Conservation (phyloP, 129 eudicot species). For the Artemisia argyi region DNA sequence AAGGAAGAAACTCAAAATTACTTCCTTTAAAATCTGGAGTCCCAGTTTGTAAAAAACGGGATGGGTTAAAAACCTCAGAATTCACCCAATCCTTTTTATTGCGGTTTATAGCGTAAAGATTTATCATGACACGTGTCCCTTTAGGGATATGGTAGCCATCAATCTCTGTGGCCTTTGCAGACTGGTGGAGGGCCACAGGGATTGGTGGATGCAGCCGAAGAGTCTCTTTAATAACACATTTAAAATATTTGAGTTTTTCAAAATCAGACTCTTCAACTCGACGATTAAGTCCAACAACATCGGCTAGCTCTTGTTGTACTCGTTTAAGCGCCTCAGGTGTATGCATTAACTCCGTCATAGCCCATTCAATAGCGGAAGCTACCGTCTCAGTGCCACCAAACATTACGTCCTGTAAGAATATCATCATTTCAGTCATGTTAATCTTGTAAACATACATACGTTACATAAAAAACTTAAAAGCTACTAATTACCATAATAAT, state of each 20-base stretch:
- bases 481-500: background rate
- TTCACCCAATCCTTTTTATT: background rate
- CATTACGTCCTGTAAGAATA: background rate
- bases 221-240: background rate
- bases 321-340: background rate
- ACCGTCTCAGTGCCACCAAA: background rate
- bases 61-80: background rate
- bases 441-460: background rate
- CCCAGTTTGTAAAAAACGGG: background rate
- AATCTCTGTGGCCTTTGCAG: background rate
- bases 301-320: background rate
- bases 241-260: background rate
- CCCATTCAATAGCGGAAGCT: background rate
- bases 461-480: background rate
- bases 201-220: background rate
- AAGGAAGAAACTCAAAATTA: background rate
- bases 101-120: constrained; percentile 1
- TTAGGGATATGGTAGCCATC: background rate
- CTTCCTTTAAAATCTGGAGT: background rate
- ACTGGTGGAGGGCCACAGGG: background rate
- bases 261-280: background rate
- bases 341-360: background rate
- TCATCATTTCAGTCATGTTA: background rate
- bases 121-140: constrained; percentile 4
- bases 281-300: background rate